Evolutionary conservation across 805 yeast species (phyloP).

Genomic region (Barnettozyma vustinii): DNA sequence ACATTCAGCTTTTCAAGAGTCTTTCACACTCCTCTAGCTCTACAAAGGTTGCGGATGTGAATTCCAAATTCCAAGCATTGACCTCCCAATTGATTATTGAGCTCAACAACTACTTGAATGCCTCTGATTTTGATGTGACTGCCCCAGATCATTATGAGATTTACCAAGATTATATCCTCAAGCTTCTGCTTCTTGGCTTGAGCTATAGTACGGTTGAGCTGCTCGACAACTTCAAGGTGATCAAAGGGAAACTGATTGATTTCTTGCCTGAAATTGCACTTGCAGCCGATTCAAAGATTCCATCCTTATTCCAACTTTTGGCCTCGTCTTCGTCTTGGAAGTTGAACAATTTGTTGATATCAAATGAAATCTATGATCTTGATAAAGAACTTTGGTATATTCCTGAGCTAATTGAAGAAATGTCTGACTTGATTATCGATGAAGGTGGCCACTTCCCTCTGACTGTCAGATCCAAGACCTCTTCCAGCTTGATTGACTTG

Average conservation of each 20-base stretch:
- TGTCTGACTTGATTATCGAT: constrained; percentile 8
- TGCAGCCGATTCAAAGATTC: not conserved
- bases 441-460: constrained; percentile 3
- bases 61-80: constrained; percentile 6
- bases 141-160: constrained; percentile 10
- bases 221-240: constrained; percentile 7
- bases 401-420: constrained; percentile 14
- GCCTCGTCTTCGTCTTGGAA: constrained; percentile 18
- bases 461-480: constrained; percentile 18
- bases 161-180: constrained; percentile 16
- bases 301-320: constrained; percentile 13
- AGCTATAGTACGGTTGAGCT: constrained; percentile 10
- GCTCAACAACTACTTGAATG: constrained; percentile 11
- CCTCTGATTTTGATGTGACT: constrained; percentile 10
- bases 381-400: constrained; percentile 15
- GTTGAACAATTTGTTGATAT: constrained; percentile 10
- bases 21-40: constrained; percentile 5
- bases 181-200: constrained; percentile 16
- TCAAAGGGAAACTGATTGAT: constrained; percentile 10
- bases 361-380: constrained; percentile 16
- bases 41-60: constrained; percentile 9
- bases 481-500: constrained; percentile 23
- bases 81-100: constrained; percentile 14
- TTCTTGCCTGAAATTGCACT: constrained; percentile 5
- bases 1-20: constrained; percentile 5